Base-by-base conservation (phyloP, 306 rosid genomes). In the Purshia tridentata region DNA sequence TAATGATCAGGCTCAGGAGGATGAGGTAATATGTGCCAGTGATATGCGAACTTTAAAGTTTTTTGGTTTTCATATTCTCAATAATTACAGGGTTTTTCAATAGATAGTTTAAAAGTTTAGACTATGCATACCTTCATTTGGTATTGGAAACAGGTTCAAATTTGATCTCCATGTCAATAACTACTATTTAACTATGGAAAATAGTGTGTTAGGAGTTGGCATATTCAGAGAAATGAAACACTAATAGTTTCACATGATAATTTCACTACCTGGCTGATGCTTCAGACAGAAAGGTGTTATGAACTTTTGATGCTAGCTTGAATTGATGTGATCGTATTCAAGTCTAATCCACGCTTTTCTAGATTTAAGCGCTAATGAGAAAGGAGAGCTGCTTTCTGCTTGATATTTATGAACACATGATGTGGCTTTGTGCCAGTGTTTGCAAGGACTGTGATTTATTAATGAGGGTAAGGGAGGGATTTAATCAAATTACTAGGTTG, bases 1-100 rank as follows among this genome's bases (percentile, higher is more conserved):
- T 76, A 91, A 91, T 76, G 91, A 88, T 71, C 96, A 82, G 76
- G 83, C 83, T 70, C 97, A 93, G 87, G 86, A 76, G 80, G 91
- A 93, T 72, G 98, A 93, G 98, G 98, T 93, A 76, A 18, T 16
- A 0, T 29, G 12, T 69, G 37, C 50, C 54, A 18, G 37, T 76
- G 22, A n/a, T 10, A 15, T 37, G 48, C 48, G 37, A 23, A 4
- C 55, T 39, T 51, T 11, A 16, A 35, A 29, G n/a, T 37, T 10
- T 16, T 5, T 64, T 56, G 8, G 8, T 45, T 39, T 62, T 73
- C n/a, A 22, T 13, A 11, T 57, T 22, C 14, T 50, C 54, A 50
- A 50, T 15, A 12, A 14, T 18, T 14, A 50, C 6, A 50, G 18
- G 19, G 35, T 29, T 29, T 3, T 0, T 29, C 35, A 29, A 29